Evolutionary conservation across 2,329 filamentous ascomycete species (phyloP), one percentile per base, ranked within the genome.

Genomic region (Fonsecaea monophora): DNA sequence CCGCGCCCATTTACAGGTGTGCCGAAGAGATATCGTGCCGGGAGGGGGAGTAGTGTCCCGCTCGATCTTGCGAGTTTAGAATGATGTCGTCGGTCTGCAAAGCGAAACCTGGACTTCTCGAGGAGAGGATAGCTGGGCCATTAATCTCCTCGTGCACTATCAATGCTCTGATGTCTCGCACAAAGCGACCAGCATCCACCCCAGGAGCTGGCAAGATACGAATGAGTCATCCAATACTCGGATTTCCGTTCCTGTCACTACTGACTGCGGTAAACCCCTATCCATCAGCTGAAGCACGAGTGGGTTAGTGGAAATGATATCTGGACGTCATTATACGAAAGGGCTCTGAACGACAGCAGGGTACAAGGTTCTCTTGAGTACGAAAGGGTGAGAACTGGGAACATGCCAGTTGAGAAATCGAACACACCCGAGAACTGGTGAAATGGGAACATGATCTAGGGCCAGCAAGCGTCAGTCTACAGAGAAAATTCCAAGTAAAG

Each of bases 21-120:
- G 3, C 81, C 85, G 21, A 93, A 90, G 77, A 88, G 87, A 76
- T 99, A 98, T 79, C 85, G 94, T 69, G 95, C 95, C 40, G 95
- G 95, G 8, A 87, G 94, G 76, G 94, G 93, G 37, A 97, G 93
- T 80, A 97, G 92, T 82, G 94, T 98, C 72, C 95, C 95, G 35
- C 82, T 98, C 73, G 92, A 98, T 82, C 79, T 99, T 62, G 60
- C 68, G 18, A 70, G 68, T 53, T 57, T 74, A 53, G 64, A 59
- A 56, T 73, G 61, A 70, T n/a, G n/a, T 55, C 35, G 25, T 55
- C 53, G 30, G 34, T 35, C 7, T 1, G 10, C 4, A 2, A 50
- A 21, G 45, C 18, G 45, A 5, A 12, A 21, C 25, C 18, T 13
- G 18, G 18, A 25, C 45, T 25, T 10, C 18, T 45, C 9, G 7